Conservation (phyloP, 2,329 filamentous ascomycete species). For the Trichophyton schoenleinii region DNA sequence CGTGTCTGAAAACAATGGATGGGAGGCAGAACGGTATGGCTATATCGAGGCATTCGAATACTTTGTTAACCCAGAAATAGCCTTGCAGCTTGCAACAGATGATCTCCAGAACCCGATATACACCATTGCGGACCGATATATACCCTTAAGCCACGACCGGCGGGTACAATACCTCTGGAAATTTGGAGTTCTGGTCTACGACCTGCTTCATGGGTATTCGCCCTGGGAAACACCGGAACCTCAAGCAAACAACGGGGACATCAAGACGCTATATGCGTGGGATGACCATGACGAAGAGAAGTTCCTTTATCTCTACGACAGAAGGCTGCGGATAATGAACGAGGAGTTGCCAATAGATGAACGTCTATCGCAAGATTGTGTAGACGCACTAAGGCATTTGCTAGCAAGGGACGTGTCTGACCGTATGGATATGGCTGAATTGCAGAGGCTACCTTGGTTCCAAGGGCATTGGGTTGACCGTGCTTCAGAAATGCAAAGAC, state of each 20-base stretch:
- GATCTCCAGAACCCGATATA: background rate
- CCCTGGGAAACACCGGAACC: constrained; percentile 21
- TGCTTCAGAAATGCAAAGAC: constrained; percentile 5
- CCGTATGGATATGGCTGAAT: constrained; percentile 17
- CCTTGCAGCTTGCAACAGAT: constrained; percentile 9
- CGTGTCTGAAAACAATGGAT: constrained; percentile 12
- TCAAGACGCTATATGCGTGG: constrained; percentile 4
- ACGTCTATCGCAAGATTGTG: constrained; percentile 22
- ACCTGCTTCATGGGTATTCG: constrained; percentile 23
- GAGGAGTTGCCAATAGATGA: constrained; percentile 19
- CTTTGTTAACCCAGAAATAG: constrained; percentile 19
- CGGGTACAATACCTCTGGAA: constrained; percentile 18
- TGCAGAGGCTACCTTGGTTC: constrained; percentile 21
- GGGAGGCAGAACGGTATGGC: background rate
- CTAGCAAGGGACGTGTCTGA: constrained; percentile 16
- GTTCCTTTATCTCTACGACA: constrained; percentile 5
- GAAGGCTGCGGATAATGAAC: constrained; percentile 18
- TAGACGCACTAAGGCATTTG: constrained; percentile 19
- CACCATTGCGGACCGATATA: background rate
- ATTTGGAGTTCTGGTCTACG: constrained; percentile 19
- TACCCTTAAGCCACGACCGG: constrained; percentile 13
- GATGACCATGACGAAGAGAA: background rate
- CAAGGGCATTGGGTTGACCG: constrained; percentile 14
- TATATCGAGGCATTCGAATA: constrained; percentile 19
- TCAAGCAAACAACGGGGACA: constrained; percentile 5